A percentile compares a stretch with the other conserved stretches of the same genome.
Evolutionary conservation across 2,329 filamentous ascomycete species (phyloP).

Genomic region (Penicillium rolfsii): DNA sequence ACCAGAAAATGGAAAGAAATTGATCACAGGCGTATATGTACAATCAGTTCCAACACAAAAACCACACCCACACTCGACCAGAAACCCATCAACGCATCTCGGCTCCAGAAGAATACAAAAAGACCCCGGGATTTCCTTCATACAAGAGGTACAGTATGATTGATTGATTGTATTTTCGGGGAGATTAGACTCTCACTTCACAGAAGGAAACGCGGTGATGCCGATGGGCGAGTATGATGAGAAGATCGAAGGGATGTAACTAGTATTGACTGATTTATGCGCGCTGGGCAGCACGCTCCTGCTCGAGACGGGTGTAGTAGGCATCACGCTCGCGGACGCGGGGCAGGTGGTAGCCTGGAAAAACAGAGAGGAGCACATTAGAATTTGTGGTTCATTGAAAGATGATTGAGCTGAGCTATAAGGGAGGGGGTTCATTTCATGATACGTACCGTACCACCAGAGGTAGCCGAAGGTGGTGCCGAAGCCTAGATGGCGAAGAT

Average conservation of each 20-base stretch:
- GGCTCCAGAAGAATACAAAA: constrained; percentile 5
- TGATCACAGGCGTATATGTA: constrained; percentile 38
- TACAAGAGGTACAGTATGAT: constrained; percentile 8
- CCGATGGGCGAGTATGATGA: constrained; percentile 24
- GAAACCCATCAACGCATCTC: constrained; percentile 19
- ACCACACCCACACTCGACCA: constrained; percentile 25
- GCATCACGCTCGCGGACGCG: constrained; percentile 65
- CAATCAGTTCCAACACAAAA: constrained; percentile 30
- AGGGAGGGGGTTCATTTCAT: constrained; percentile 4
- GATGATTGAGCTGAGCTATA: neutral
- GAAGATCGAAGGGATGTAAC: constrained; percentile 19
- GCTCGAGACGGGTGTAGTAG: constrained; percentile 67
- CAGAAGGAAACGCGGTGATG: constrained; percentile 23
- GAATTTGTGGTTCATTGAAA: neutral
- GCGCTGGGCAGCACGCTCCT: constrained; percentile 56
- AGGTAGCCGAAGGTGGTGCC: constrained; percentile 65
- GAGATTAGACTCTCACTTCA: constrained; percentile 19
- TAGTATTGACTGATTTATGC: constrained; percentile 31
- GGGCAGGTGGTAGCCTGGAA: constrained; percentile 66
- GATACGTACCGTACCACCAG: constrained; percentile 67
- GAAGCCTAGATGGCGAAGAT: constrained; percentile 53
- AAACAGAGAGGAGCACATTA: constrained; percentile 4
- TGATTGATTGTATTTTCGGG: constrained; percentile 6
- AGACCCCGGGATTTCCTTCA: neutral
- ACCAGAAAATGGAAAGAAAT: constrained; percentile 20